These are phyloP conservation scores for Sporothrix schenckii DNA, from an alignment of 2,329 filamentous ascomycete genomes.

Conservation along the genomic window DNA sequence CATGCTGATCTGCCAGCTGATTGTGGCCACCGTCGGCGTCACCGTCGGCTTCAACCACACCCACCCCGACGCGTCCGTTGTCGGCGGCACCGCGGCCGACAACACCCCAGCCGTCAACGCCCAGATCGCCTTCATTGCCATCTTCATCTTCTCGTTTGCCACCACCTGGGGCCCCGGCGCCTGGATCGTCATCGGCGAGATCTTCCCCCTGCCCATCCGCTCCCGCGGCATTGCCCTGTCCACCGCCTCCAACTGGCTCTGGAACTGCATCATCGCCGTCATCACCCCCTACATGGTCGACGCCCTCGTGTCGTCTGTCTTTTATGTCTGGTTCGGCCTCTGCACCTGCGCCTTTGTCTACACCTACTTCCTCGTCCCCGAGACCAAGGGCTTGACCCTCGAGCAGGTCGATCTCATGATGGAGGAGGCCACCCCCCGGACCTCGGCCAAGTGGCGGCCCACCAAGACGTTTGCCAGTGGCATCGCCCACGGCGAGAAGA, in stretches of 20 bases:
- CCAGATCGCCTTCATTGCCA: conserved; percentile 84
- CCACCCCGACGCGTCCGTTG: conserved; percentile 50
- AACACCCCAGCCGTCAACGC: conserved; percentile 64
- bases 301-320: conserved; percentile 68
- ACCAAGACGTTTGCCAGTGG: conserved; percentile 65
- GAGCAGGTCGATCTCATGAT: conserved; percentile 87
- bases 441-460: conserved; percentile 75
- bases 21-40: conserved; percentile 76
- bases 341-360: conserved; percentile 64
- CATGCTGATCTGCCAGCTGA: conserved; percentile 85
- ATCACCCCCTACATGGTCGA: conserved; percentile 66
- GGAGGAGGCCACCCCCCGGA: conserved; percentile 79
- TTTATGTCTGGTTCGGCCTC: conserved; percentile 74
- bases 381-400: conserved; percentile 75
- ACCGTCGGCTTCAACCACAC: conserved; percentile 59
- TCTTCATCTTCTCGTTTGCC: conserved; percentile 93
- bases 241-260: conserved; percentile 89
- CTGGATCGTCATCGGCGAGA: conserved; percentile 84
- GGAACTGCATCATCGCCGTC: conserved; percentile 64
- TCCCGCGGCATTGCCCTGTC: conserved; percentile 84
- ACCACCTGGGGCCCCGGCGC: conserved; percentile 83
- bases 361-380: conserved; percentile 72
- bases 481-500: conserved; percentile 15
- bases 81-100: conserved; percentile 49
- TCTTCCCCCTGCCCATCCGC: conserved; percentile 86